Evolutionary conservation across 257 asterid genomes (phyloP), one percentile per base, ranked within the genome.

Genomic region (Ophiorrhiza pumila): DNA sequence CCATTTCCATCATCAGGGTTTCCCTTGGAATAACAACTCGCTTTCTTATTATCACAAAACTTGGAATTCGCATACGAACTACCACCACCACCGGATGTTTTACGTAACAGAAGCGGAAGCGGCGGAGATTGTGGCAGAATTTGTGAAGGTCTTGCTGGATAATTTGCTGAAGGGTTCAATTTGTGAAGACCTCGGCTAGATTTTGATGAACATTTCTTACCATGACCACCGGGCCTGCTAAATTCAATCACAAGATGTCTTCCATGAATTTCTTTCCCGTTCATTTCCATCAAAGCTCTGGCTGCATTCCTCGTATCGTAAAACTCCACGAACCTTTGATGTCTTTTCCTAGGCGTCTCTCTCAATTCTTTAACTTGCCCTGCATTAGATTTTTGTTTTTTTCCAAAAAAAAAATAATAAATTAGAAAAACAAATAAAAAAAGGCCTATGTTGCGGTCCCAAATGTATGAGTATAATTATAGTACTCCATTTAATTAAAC

Each of bases 301-400:
- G 96, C 96, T 1, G 99, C 96, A 34, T 90, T 80, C 68, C 99
- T 56, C 0, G 85, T 83, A 60, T 95, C 99, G 11, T 83, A 89
- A 66, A 92, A 95, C 87, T 95, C 99, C 75, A 95, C 91, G 71
- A 95, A 92, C 25, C 77, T 84, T 71, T 89, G 98, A 67, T 77
- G 76, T 76, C 69, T 83, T 68, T 86, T 92, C 87, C 76, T 76
- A 22, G 98, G 98, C 0, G 97, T 92, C 83, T 90, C 98, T 64
- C 99, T 86, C 84, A 92, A 57, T 85, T 95, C 99, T 88, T 81
- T 92, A 78, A 95, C 96, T 61, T 83, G 84, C 1, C 99, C 99
- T 95, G 46, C 34, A 42, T 22, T 29, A 5, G 59, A 59, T 37
- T 37, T 37, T 37, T 37, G 7, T 37, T 37, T 37, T 37, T 37